Conservation (phyloP, 2,329 filamentous ascomycete genomes). For the Grosmannia penicillata region DNA sequence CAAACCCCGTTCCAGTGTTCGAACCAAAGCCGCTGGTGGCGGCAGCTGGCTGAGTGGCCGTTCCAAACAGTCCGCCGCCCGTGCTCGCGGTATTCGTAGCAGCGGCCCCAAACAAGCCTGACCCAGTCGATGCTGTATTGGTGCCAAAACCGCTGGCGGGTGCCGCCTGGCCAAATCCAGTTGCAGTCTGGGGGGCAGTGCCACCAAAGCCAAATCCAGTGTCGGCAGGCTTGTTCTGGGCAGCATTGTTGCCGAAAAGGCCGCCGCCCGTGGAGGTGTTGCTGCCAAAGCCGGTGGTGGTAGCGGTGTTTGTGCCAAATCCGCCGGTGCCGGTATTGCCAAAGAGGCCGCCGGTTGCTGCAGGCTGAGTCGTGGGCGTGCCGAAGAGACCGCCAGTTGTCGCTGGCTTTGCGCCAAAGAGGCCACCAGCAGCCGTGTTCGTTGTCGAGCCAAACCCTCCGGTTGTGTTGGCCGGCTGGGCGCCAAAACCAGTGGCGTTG, state of each 20-base stretch:
- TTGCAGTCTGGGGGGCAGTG: constrained; percentile 2
- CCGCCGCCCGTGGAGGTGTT: constrained; percentile 17
- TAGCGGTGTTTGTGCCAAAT: constrained; percentile 17
- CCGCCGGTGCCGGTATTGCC: constrained; percentile 21
- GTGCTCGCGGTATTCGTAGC: constrained; percentile 6
- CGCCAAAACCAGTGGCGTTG: constrained; percentile 20
- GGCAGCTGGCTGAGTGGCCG: constrained; percentile 12
- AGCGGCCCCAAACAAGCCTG: constrained; percentile 21
- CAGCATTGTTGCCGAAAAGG: constrained; percentile 29
- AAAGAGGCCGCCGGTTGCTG: constrained; percentile 17
- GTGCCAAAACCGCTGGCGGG: constrained; percentile 16
- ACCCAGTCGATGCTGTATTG: neutral
- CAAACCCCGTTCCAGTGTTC: constrained; percentile 13
- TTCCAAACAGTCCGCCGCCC: constrained; percentile 16
- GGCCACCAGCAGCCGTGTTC: constrained; percentile 17
- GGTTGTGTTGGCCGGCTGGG: constrained; percentile 11
- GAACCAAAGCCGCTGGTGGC: neutral
- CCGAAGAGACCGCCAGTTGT: constrained; percentile 25
- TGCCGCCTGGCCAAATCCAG: constrained; percentile 26
- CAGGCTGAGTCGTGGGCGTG: too few relatives aligned
- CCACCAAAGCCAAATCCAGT: constrained; percentile 7
- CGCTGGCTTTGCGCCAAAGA: constrained; percentile 15
- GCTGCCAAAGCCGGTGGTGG: constrained; percentile 16
- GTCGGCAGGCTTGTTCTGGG: constrained; percentile 6
- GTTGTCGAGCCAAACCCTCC: constrained; percentile 23